These are phyloP conservation scores for Bisporella sp. DNA, from an alignment of 2,329 filamentous ascomycete genomes.

Conservation along the genomic window DNA sequence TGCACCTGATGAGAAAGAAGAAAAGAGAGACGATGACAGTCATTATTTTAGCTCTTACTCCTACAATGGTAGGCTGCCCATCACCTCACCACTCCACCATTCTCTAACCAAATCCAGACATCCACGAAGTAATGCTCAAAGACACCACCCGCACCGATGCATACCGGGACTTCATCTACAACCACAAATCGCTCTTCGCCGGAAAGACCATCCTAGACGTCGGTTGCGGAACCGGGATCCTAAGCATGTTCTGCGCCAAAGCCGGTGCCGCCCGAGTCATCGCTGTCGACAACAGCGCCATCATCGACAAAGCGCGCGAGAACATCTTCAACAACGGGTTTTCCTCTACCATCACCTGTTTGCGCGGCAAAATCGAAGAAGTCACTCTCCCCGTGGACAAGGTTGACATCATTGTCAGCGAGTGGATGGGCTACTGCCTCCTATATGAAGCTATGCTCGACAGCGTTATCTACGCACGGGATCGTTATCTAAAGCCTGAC, in stretches of 20 bases:
- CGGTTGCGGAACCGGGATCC: conserved; percentile 78
- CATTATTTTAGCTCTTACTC: conserved; percentile 61
- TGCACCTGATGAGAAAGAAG: conserved; percentile 28
- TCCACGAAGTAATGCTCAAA: conserved; percentile 95
- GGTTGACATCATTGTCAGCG: conserved; percentile 91
- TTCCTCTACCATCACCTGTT: conserved; percentile 64
- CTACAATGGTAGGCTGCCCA: conserved; percentile 47
- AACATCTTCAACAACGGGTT: conserved; percentile 80
- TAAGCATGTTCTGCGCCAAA: conserved; percentile 91
- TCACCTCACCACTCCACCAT: conserved; percentile 3
- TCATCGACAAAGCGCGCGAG: conserved; percentile 78
- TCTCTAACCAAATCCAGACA: conserved; percentile 46
- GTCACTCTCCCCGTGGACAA: conserved; percentile 68
- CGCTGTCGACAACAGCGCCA: conserved; percentile 86
- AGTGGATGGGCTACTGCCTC: conserved; percentile 97
- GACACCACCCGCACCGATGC: conserved; percentile 82
- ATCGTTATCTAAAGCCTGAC: conserved; percentile 73
- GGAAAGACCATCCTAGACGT: conserved; percentile 87
- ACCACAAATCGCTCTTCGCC: conserved; percentile 79
- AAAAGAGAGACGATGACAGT: conserved; percentile 44
- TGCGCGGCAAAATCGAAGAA: conserved; percentile 84
- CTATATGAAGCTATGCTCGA: conserved; percentile 96
- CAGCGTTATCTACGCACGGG: conserved; percentile 80
- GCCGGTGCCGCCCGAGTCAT: conserved; percentile 82
- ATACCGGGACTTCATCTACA: conserved; percentile 92